phyloP scores from a whole-genome alignment of 2,329 filamentous ascomycete genomes.

The Paraphoma sp. region DNA sequence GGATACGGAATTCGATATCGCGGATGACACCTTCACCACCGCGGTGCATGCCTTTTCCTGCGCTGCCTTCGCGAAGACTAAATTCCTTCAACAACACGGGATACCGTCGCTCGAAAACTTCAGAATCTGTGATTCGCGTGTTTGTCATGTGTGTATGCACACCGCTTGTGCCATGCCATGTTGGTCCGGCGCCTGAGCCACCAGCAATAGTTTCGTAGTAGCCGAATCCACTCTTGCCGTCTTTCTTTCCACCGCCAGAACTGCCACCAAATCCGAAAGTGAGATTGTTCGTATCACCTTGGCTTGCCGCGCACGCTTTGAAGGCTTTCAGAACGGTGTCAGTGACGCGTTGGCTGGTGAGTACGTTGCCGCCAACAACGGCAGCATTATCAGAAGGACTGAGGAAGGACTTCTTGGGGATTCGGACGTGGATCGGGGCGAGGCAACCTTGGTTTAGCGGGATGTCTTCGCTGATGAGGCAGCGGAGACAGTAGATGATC shows the following conservation, averaged over 20 bases:
- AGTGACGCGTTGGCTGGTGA: constrained; percentile 78
- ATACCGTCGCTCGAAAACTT: constrained; percentile 79
- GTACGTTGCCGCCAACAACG: constrained; percentile 82
- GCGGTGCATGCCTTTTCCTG: constrained; percentile 68
- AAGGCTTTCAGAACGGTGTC: constrained; percentile 85
- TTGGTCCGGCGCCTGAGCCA: constrained; percentile 74
- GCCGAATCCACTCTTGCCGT: constrained; percentile 61
- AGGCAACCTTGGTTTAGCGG: constrained; percentile 88
- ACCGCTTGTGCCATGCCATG: constrained; percentile 75
- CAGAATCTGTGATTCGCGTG: constrained; percentile 80
- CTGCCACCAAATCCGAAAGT: constrained; percentile 80
- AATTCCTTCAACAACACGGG: constrained; percentile 77
- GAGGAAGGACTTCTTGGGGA: constrained; percentile 75
- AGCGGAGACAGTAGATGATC: constrained; percentile 85
- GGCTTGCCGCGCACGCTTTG: constrained; percentile 76
- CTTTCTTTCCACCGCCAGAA: constrained; percentile 13
- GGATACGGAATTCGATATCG: constrained; percentile 82
- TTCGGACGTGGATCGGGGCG: constrained; percentile 75
- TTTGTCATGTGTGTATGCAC: constrained; percentile 91
- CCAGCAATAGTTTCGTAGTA: constrained; percentile 89
- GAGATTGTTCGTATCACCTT: constrained; percentile 84
- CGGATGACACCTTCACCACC: constrained; percentile 80
- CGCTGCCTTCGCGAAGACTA: constrained; percentile 66
- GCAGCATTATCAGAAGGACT: constrained; percentile 78
- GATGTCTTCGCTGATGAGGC: constrained; percentile 80